phyloP scores from a whole-genome alignment of 805 yeast species.

The Metschnikowia henanensis region DNA sequence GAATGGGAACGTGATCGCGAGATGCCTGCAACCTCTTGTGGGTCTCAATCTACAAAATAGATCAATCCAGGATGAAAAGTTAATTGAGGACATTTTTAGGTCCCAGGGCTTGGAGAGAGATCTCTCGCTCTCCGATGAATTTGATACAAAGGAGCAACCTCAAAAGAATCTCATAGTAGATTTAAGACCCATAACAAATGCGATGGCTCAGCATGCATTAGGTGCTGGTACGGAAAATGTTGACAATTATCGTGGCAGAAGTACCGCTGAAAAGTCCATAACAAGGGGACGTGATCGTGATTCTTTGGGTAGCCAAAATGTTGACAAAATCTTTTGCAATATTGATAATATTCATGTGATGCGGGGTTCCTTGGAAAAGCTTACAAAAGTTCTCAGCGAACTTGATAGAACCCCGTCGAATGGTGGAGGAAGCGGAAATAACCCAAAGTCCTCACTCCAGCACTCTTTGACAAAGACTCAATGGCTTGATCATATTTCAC shows the following conservation, averaged over 20 bases:
- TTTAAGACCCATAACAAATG: slow-evolving; percentile 90
- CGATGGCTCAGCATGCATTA: slow-evolving; percentile 92
- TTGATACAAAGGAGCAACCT: slow-evolving; percentile 33
- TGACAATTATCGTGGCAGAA: slow-evolving; percentile 67
- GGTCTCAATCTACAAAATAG: slow-evolving; percentile 81
- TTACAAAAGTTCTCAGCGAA: slow-evolving; percentile 63
- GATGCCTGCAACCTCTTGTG: slow-evolving; percentile 92
- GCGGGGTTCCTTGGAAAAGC: slow-evolving; percentile 74
- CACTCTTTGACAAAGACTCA: slow-evolving; percentile 61
- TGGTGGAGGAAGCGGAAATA: slow-evolving; percentile 11
- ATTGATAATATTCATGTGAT: slow-evolving; percentile 95
- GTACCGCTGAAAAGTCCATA: slow-evolving; percentile 12
- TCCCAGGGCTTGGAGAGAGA: slow-evolving; percentile 46
- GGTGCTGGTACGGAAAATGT: slow-evolving; percentile 98
- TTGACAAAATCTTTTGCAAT: slow-evolving; percentile 77
- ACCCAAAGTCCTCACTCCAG: slow-evolving; percentile 30
- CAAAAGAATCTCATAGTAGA: slow-evolving; percentile 74
- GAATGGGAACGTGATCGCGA: slow-evolving; percentile 75
- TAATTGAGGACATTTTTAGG: slow-evolving; percentile 70
- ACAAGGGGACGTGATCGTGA: slow-evolving; percentile 6
- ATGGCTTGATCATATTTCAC: slow-evolving; percentile 75
- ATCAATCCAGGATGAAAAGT: slow-evolving; percentile 87
- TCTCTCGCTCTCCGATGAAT: slow-evolving; percentile 19
- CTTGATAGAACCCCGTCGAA: slow-evolving; percentile 56
- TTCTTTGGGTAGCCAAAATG: slow-evolving; percentile 27